Conservation (phyloP, 2,329 filamentous ascomycete species). For the Immersiporthe knoxdaviesiana region DNA sequence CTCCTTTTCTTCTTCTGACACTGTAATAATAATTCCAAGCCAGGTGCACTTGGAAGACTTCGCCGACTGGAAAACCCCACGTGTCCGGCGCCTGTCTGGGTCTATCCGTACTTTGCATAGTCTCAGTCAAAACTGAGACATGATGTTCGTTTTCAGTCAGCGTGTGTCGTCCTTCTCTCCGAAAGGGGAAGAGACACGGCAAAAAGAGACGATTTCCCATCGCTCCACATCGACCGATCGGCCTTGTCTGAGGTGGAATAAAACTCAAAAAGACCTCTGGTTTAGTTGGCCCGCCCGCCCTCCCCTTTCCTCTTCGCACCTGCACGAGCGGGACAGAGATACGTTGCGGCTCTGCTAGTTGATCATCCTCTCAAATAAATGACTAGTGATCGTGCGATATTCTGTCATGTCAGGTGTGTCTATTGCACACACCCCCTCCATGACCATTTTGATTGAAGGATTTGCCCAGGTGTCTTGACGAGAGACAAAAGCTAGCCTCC, state of each 20-base stretch:
- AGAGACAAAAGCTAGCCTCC: neutral
- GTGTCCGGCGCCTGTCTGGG: constrained; percentile 28
- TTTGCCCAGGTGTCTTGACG: neutral
- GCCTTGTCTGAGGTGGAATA: neutral
- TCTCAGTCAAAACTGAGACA: constrained; percentile 29
- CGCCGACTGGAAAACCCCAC: constrained; percentile 19
- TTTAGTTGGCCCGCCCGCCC: neutral
- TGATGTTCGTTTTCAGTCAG: constrained; percentile 14
- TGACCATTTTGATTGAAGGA: neutral
- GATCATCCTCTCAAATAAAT: neutral
- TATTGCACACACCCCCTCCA: neutral
- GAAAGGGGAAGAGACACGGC: constrained; percentile 11
- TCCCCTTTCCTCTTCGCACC: neutral
- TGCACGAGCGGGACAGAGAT: constrained; percentile 10
- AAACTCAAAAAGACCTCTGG: neutral
- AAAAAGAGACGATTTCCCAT: neutral
- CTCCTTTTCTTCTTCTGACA: neutral
- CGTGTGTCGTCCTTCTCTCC: neutral
- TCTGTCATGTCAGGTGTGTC: constrained; percentile 1
- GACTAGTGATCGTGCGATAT: constrained; percentile 7
- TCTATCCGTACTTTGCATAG: constrained; percentile 14
- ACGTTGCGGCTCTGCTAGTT: constrained; percentile 15
- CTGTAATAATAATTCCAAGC: neutral
- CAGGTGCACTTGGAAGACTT: neutral
- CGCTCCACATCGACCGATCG: constrained; percentile 4